phyloP scores from a whole-genome alignment of 345 rosid species.

The thale cress (Arabidopsis thaliana) region TAIR10.1 NC_003071.7:1192501-1193000 shows the following conservation, averaged over 20 bases:
- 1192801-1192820: conserved; percentile 43
- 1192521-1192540: not conserved
- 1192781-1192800: conserved; percentile 46
- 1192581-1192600: conserved; percentile 51
- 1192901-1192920: not conserved
- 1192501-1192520: not conserved
- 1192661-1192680: conserved; percentile 49
- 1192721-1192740: conserved; percentile 33
- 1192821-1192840: conserved; percentile 39
- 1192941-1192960: conserved; percentile 19
- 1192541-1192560: conserved; percentile 18
- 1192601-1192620: conserved; percentile 45
- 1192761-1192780: conserved; percentile 28
- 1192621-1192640: conserved; percentile 46
- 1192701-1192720: conserved; percentile 48
- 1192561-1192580: conserved; percentile 42
- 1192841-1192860: conserved; percentile 38
- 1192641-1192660: conserved; percentile 36
- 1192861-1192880: conserved; percentile 31
- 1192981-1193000: conserved; percentile 14
- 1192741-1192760: conserved; percentile 38
- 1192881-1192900: conserved; percentile 25
- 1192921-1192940: conserved; percentile 1
- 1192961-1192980: not conserved
- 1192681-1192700: conserved; percentile 53